Evolutionary conservation across 1,284 basidiomycete species (phyloP), one percentile per base, ranked within the genome.

Genomic region (Cystobasidiaceae sp.): DNA sequence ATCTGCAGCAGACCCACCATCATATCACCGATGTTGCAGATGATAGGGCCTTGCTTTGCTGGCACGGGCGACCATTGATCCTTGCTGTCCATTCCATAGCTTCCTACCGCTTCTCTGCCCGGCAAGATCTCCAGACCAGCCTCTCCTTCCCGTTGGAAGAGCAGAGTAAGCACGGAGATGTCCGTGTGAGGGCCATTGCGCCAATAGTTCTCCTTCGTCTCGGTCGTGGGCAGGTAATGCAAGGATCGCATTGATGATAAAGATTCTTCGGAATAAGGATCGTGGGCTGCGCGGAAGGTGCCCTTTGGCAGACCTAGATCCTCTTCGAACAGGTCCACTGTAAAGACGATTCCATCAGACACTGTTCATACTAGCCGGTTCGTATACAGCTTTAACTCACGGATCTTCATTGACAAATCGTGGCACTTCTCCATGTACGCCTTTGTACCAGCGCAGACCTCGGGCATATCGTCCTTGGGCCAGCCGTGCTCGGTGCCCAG

Each of bases 51-150:
- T 23, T 68, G 49, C 7, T 67, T 45, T 11, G 71, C 64, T 33
- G 69, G 62, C 32, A 72, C 49, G 2, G 69, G 68, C 13, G 64
- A 69, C 37, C 37, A 39, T 39, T 39, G 11, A n/a, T 39, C 37
- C n/a, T 39, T 11, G 11, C n/a, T n/a, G 37, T 11, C 11, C 37
- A 39, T 49, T 9, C 19, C 70, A 21, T 70, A 74, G 23, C 70
- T 68, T n/a, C 71, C 72, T 19, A 68, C 66, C 21, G 72, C 67
- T 21, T 67, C 28, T 25, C 72, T 34, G 5, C 74, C 74, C 0
- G 74, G 74, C 43, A 71, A 74, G 0, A 75, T 56, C 45, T 75
- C 74, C 25, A 75, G 68, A 1, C 74, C 74, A 6, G 68, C 69
- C 45, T 74, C 70, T 2, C 68, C 72, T 9, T 67, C 68, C 21